Evolutionary conservation across 208 protist species (phyloP).

Genomic region (Leishmania turanica): DNA sequence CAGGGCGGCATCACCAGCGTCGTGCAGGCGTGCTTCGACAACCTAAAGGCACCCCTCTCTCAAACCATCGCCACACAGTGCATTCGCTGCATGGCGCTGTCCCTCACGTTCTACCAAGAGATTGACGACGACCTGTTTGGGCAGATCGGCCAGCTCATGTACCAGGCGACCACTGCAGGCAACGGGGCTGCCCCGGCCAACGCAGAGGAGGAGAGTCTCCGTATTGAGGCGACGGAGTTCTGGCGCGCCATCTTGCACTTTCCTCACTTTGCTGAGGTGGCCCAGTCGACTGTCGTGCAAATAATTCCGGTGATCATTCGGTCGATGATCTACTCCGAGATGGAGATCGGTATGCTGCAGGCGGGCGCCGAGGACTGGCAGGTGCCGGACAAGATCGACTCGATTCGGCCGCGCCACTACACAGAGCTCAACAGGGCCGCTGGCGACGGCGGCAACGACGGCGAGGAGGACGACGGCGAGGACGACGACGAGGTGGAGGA

Average conservation of each 20-base stretch:
- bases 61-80: slow-evolving; percentile 50
- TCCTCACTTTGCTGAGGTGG: slow-evolving; percentile 66
- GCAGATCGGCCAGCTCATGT: slow-evolving; percentile 63
- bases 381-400: slow-evolving; percentile 80
- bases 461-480: slow-evolving; percentile 71
- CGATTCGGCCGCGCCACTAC: slow-evolving; percentile 88
- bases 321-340: slow-evolving; percentile 91
- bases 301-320: slow-evolving; percentile 85
- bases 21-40: slow-evolving; percentile 70
- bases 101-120: slow-evolving; percentile 60
- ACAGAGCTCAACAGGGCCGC: slow-evolving; percentile 29
- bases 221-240: slow-evolving; percentile 87
- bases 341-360: slow-evolving; percentile 88
- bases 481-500: slow-evolving; percentile 89
- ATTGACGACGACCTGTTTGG: slow-evolving; percentile 63
- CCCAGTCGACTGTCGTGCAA: slow-evolving; percentile 45
- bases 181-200: slow-evolving; percentile 17
- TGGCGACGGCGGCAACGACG: slow-evolving; percentile 43
- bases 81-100: slow-evolving; percentile 70
- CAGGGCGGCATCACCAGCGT: slow-evolving; percentile 43
- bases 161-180: slow-evolving; percentile 44
- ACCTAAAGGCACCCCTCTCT: slow-evolving; percentile 53
- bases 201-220: slow-evolving; percentile 58
- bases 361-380: slow-evolving; percentile 80
- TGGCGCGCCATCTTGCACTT: slow-evolving; percentile 79